Base-by-base conservation (phyloP, 371 early-diverging fungal species). In the Mucor piriformis region DNA sequence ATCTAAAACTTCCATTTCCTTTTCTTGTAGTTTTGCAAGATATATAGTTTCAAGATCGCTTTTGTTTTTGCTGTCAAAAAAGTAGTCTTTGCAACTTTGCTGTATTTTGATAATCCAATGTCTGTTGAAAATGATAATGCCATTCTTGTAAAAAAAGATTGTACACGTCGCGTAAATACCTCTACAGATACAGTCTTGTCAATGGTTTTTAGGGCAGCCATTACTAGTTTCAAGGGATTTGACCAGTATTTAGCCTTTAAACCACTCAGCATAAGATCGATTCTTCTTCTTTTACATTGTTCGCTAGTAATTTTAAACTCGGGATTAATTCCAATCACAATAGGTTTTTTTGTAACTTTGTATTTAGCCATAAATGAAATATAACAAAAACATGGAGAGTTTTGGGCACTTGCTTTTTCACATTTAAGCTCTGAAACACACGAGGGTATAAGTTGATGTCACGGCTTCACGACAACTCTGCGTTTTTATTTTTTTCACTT, bases 251-350 rank as follows among this genome's bases (percentile, higher is more conserved):
- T 20, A 27, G 18, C 50, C 18, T 50, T 50, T 50, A 50, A 34
- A 16, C 32, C 50, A 50, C 50, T 50, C 20, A 50, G 20, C n/a
- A 50, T 18, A 50, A 34, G 50, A 33, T 50, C 33, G 15, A 50
- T 34, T 50, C 33, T 50, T 50, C 29, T 12, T 33, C 16, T 33
- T 13, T 16, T 33, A 18, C 32, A 50, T 32, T 50, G 15, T 16
- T 32, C 16, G 7, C 13, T 27, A 50, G 15, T 33, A 16, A 33
- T 8, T 50, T 18, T 44, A 44, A 44, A 23, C 44, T 44, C 23
- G 44, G 44, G 44, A 23, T 23, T 44, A 44, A 44, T 44, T 44
- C 44, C 44, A 21, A 18, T 44, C 18, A 44, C 21, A 44, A 44
- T 12, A 21, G 44, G 44, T 12, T 44, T 44, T 44, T 44, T 44